Base-by-base conservation (phyloP, 345 rosid species). In the Raphanus raphanistrum region DNA sequence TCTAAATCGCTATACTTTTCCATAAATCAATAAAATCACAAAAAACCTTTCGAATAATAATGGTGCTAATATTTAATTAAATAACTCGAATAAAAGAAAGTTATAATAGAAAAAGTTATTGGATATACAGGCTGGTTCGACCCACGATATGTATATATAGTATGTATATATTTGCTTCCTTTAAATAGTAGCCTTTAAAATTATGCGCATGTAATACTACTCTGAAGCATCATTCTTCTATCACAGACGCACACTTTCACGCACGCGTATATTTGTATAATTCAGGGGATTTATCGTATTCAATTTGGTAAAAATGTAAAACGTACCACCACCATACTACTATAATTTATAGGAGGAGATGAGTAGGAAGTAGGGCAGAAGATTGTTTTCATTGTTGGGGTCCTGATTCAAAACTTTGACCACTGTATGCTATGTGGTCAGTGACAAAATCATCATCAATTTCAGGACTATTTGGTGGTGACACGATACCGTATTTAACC, bases 201-300 rank as follows among this genome's bases (percentile, higher is more conserved):
- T 12, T 12, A 59, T 68, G 79, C 61, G 79, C 79, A 76, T 68
- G 68, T 76, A 76, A 68, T 76, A 68, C 79, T 60, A 76, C 68
- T 76, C 79, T 15, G 28, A 32, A 76, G 68, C 74, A 76, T 76
- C 74, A 60, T 45, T 60, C 62, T 25, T 33, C 52, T 62, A 76
- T 63, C 79, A 33, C 41, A 69, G 8, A 68, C 31, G 63, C 74
- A 69, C 54, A 69, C 63, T 61, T 62, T 63, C 74, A 69, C 74
- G 70, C 70, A 76, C 17, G 64, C 74, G 21, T 76, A 45, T 25
- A 32, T 41, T 41, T 41, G 43, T 41, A 10, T 8, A 41, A 3
- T 10, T 10, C 48, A 10, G 4, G 13, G 48, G 48, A 41, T 41
- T 10, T 29, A 68, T 65, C 45, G 45, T 10, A 41, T 38, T 38